phyloP scores from a whole-genome alignment of 371 early-diverging fungal genomes.

The Rhizopus arrhizus region DNA sequence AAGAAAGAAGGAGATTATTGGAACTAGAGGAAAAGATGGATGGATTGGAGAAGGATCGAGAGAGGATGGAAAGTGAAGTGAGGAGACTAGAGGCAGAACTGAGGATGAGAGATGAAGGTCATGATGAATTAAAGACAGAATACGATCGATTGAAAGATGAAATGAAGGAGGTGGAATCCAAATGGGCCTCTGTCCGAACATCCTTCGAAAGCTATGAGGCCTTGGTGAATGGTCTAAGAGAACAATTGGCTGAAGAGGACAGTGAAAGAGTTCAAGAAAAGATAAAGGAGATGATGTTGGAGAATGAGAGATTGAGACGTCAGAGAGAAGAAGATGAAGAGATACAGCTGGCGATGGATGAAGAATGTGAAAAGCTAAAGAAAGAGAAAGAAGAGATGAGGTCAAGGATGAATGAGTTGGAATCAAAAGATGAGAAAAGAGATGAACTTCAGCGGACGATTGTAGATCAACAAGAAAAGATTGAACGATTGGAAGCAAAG shows the following conservation, averaged over 20 bases:
- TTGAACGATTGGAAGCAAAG: conserved; percentile 6
- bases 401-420: neutral
- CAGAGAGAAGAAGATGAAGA: neutral
- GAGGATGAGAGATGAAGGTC: neutral
- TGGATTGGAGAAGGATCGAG: neutral
- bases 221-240: neutral
- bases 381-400: neutral
- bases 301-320: neutral
- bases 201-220: neutral
- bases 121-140: neutral
- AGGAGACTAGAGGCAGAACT: neutral
- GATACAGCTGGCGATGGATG: neutral
- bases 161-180: neutral
- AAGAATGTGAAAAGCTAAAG: neutral
- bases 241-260: neutral
- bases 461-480: neutral
- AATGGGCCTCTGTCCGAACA: neutral
- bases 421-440: neutral
- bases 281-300: neutral
- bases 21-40: neutral
- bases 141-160: neutral
- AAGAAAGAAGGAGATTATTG: no score
- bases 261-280: neutral
- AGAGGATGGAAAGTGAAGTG: no score
- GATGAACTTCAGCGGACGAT: neutral